Evolutionary conservation across 169 alveolate genomes (phyloP), one percentile per base, ranked within the genome.

Genomic region (Perkinsus olseni): DNA sequence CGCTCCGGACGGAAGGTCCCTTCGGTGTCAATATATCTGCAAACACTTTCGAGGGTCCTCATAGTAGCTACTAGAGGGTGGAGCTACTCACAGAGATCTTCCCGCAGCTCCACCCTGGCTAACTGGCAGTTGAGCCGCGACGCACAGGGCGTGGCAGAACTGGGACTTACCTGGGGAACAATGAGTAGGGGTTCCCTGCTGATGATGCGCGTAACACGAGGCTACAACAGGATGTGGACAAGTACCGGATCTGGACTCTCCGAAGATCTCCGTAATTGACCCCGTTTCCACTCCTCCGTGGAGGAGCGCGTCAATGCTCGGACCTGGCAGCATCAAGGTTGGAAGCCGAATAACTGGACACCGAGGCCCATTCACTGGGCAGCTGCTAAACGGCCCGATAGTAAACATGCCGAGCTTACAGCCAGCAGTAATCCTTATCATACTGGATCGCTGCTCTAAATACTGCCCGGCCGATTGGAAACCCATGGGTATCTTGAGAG

Each of bases 1-100:
- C 99, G 97, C 94, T 99, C 99, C 31, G 99, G 99, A 62, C 99
- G 96, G 95, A 99, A 99, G 38, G 99, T 98, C 38, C 99, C 99
- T 95, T 99, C 99, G 38, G 99, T 98, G 95, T 99, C 99, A n/a
- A 99, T 98, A 24, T 62, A 62, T 28, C 82, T 62, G 82, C 50
- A 11, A 6, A 40, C 21, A 40, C 50, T 6, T 11, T 6, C 11
- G 11, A 40, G 50, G 21, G 3, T 3, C 50, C 11, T 11, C 3
- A 11, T 40, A 40, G 50, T 3, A 21, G 82, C 31, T 62, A 8
- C 0, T 13, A n/a, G n/a, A n/a, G n/a, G n/a, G 34, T 21, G 82
- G 28, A 8, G 8, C 28, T 6, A 62, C 82, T 97, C 99, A 99
- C 94, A 98, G 96, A 40, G 99, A 99, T 95, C 98, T 98, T 38